Percentiles rank a stretch among this genome's conserved stretches.
These are phyloP conservation scores for Fraxinus xanthoxyloides DNA, from an alignment of 305 asterid genomes.

Conservation along the genomic window DNA sequence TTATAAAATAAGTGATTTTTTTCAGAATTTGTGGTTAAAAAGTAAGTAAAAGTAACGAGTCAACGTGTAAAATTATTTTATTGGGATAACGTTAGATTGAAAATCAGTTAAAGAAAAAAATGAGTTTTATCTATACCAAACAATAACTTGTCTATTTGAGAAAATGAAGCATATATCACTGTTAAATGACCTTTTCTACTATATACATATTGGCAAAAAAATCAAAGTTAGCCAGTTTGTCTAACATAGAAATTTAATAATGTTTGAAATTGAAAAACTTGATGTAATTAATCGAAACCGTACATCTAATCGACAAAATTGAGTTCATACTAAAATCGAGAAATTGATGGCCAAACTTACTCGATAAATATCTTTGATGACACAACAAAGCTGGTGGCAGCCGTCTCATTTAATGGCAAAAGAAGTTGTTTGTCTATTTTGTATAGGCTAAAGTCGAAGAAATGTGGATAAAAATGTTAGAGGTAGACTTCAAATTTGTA, in stretches of 20 bases:
- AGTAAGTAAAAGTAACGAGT: not conserved
- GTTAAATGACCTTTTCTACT: not conserved
- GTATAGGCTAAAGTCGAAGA: not conserved
- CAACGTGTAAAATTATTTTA: not conserved
- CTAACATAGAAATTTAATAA: not conserved
- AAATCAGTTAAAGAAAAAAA: no score
- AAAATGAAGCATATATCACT: not conserved
- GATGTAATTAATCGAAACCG: not conserved
- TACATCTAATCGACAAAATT: not conserved
- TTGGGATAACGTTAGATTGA: not conserved
- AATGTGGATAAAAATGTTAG: constrained; percentile 25
- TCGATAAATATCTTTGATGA: constrained; percentile 10
- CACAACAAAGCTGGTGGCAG: not conserved
- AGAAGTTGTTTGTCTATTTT: constrained; percentile 22
- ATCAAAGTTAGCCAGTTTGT: not conserved
- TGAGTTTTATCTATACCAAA: not conserved
- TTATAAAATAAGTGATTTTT: not conserved
- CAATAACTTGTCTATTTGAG: not conserved
- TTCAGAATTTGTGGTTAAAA: not conserved
- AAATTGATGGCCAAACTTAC: not conserved
- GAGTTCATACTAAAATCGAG: constrained; percentile 1
- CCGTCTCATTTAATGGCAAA: constrained; percentile 27
- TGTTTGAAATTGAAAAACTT: not conserved
- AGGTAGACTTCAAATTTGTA: constrained; percentile 11
- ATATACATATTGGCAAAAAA: not conserved